Conservation (phyloP, 1,284 basidiomycete genomes). For the Puccinia coronata region DNA sequence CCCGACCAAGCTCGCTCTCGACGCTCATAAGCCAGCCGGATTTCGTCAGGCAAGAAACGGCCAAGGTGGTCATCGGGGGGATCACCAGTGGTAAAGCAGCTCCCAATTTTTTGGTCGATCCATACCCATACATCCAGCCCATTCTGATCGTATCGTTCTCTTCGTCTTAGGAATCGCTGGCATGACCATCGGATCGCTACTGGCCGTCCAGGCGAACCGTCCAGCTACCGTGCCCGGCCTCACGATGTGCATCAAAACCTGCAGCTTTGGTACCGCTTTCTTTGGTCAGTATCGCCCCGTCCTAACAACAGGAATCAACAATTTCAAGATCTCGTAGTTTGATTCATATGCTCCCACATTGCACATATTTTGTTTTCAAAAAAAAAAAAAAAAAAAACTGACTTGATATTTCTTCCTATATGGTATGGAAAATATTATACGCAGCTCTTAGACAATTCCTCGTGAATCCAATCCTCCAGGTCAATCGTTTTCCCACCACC, state of each 20-base stretch:
- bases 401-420: background rate
- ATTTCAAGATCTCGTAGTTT: too few species aligned
- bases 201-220: constrained; percentile 17
- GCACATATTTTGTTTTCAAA: background rate
- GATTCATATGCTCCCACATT: background rate
- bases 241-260: constrained; percentile 25
- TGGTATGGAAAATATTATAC: background rate
- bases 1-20: background rate
- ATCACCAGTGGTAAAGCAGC: constrained; percentile 12
- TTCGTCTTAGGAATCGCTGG: constrained; percentile 6
- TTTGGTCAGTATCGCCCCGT: constrained; percentile 7
- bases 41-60: constrained; percentile 9
- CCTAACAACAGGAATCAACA: background rate
- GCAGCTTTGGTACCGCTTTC: constrained; percentile 22
- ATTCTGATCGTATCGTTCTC: too few species aligned
- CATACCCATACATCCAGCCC: background rate
- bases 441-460: constrained; percentile 34
- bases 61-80: constrained; percentile 26
- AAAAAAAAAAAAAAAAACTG: background rate
- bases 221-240: constrained; percentile 8
- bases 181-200: constrained; percentile 25
- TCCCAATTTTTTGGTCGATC: background rate
- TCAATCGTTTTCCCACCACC: constrained; percentile 20
- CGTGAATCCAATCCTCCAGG: constrained; percentile 27
- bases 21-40: background rate